Percentiles rank a stretch among this genome's conserved stretches.
Evolutionary conservation across 306 rosid species (phyloP).

Genomic region (Fagus crenata): DNA sequence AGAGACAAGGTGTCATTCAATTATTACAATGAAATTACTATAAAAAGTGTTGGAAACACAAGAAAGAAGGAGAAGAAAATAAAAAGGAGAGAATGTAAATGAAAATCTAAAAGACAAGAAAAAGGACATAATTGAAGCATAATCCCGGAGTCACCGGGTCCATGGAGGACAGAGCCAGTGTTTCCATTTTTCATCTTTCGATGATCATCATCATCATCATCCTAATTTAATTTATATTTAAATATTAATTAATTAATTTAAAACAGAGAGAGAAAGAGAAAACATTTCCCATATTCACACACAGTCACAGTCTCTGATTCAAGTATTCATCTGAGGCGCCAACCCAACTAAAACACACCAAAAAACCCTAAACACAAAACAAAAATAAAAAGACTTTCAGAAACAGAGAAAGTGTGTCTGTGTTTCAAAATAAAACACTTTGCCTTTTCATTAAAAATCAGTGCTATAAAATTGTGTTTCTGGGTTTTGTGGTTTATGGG

Average conservation of each 20-base stretch:
- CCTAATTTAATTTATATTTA: too few species aligned
- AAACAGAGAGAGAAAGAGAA: background rate
- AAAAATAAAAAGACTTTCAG: background rate
- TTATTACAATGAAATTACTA: too few species aligned
- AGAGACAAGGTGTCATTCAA: background rate
- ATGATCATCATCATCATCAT: background rate
- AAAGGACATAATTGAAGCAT: slow-evolving; percentile 23
- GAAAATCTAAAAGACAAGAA: background rate
- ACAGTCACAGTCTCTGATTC: slow-evolving; percentile 20
- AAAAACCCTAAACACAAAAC: slow-evolving; percentile 18
- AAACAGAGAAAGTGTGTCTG: background rate
- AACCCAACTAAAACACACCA: slow-evolving; percentile 34
- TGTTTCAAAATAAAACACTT: too few species aligned
- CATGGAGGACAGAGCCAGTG: slow-evolving; percentile 22
- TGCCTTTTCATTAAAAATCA: too few species aligned
- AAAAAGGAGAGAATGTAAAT: slow-evolving; percentile 20
- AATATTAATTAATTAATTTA: too few species aligned
- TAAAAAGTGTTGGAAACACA: too few species aligned
- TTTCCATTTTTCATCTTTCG: slow-evolving; percentile 2
- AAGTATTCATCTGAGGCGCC: slow-evolving; percentile 38
- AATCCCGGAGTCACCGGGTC: slow-evolving; percentile 22
- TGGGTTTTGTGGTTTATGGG: background rate
- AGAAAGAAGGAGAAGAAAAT: slow-evolving; percentile 18
- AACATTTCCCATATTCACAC: background rate
- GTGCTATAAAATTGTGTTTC: background rate